Base-by-base conservation (phyloP, 179 eudicot genomes). In the Beta corolliflora region DNA sequence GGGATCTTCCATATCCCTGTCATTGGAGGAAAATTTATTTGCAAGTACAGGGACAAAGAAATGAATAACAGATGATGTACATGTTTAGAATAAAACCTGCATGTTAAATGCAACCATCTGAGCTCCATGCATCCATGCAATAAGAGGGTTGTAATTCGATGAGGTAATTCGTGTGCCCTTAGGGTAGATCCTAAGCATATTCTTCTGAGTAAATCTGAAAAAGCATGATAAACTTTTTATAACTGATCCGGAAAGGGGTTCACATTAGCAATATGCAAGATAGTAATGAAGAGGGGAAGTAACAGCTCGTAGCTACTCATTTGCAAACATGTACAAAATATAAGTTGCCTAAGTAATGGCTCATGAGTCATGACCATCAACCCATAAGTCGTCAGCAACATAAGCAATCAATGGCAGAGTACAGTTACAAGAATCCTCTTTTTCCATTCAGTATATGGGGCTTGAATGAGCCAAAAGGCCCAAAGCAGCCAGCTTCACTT, bases 101-200 rank as follows among this genome's bases (percentile, higher is more conserved):
- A 94, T 94, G 83, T 94, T 94, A 82, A 94, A 93, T 83, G 98
- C 98, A 83, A 94, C 98, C 98, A 94, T 94, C 83, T 94, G 98
- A 86, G 97, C 97, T 82, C 98, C 98, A 83, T 93, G 97, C 83
- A 82, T 87, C 97, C 97, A 94, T 78, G 88, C 97, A 83, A 92
- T 81, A 70, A 93, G 89, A 61, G 98, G 98, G 63, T 94, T 90
- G 83, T 93, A 93, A 76, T 94, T 94, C 46, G 98, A 93, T 14
- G 98, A 94, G 89, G 86, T 91, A 56, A 94, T 88, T 69, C 97
- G 93, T 73, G 92, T 89, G 63, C 98, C 98, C 85, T 94, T 94
- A 14, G 98, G 98, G 84, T 94, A 94, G 77, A 94, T 88, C 79
- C 98, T 85, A 83, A 94, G 89, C 72, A 94, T 77, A 81, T 94